phyloP scores from a whole-genome alignment of 139 green algal species.

The Chlamydomonas sphaeroides region DNA sequence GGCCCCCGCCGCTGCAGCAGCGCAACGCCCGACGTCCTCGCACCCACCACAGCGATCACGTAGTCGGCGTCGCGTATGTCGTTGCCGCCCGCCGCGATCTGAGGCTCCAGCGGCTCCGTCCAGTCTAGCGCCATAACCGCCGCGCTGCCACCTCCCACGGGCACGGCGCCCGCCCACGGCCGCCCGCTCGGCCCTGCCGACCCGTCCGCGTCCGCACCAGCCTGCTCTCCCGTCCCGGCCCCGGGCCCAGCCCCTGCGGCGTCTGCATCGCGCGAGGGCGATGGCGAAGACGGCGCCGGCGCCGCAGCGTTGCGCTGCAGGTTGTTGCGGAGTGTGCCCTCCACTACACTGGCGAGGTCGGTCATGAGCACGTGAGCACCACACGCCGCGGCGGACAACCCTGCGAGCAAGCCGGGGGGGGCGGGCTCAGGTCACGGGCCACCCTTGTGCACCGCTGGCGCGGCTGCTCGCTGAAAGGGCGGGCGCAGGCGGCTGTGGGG shows the following conservation, averaged over 20 bases:
- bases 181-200: not conserved
- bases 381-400: no score
- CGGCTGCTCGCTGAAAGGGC: no score
- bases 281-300: no score
- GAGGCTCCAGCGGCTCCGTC: constrained; percentile 28
- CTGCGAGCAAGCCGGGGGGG: no score
- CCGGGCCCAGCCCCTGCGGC: no score
- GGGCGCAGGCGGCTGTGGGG: no score
- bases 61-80: constrained; percentile 44
- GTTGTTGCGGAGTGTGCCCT: constrained; percentile 28
- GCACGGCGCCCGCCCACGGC: constrained; percentile 17
- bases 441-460: no score
- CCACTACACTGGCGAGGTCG: constrained; percentile 49
- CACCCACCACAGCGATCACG: constrained; percentile 45
- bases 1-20: no score
- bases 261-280: no score
- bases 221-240: no score
- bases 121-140: constrained; percentile 32
- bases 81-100: constrained; percentile 15
- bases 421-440: no score
- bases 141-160: constrained; percentile 28
- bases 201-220: not conserved
- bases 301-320: constrained; percentile 8
- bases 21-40: no score
- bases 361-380: constrained; percentile 64